Evolutionary conservation across 1,284 basidiomycete species (phyloP).

Genomic region (Cystobasidium sp.): DNA sequence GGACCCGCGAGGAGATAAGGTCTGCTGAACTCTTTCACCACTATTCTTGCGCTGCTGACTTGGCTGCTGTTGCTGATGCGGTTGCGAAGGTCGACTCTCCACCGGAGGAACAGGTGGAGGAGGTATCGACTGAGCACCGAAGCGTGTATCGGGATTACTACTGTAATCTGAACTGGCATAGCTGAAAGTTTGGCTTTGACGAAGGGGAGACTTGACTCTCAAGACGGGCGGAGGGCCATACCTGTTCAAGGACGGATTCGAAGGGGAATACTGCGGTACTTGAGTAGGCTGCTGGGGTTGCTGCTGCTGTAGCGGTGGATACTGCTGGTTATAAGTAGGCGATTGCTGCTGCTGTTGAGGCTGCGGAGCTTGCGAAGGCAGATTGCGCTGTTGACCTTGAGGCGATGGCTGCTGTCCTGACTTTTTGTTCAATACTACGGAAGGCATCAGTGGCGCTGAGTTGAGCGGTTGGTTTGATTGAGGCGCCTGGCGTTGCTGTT

Average conservation of each 20-base stretch:
- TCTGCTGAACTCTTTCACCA: constrained; percentile 3
- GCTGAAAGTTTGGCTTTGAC: constrained; percentile 22
- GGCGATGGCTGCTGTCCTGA: constrained; percentile 2
- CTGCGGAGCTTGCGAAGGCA: constrained; percentile 4
- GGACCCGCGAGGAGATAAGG: constrained; percentile 8
- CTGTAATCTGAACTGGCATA: constrained; percentile 26
- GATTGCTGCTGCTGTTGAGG: constrained; percentile 7
- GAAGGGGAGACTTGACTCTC: constrained; percentile 29
- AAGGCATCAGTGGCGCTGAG: constrained; percentile 38
- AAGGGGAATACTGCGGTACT: constrained; percentile 3
- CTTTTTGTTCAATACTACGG: constrained; percentile 36
- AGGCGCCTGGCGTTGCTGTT: not conserved
- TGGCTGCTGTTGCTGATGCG: constrained; percentile 3
- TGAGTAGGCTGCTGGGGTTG: not conserved
- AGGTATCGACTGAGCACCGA: constrained; percentile 36
- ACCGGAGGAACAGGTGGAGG: constrained; percentile 39
- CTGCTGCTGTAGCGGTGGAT: not conserved
- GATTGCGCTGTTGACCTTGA: not conserved
- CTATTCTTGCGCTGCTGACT: constrained; percentile 11
- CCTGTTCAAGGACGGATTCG: not conserved
- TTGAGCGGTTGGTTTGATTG: constrained; percentile 4
- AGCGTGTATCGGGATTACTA: constrained; percentile 1
- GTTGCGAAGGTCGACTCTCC: constrained; percentile 26
- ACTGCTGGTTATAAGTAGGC: constrained; percentile 2
- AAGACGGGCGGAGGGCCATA: constrained; percentile 31